Base-by-base conservation (phyloP, 345 rosid species). In the Brassica carinata region DNA sequence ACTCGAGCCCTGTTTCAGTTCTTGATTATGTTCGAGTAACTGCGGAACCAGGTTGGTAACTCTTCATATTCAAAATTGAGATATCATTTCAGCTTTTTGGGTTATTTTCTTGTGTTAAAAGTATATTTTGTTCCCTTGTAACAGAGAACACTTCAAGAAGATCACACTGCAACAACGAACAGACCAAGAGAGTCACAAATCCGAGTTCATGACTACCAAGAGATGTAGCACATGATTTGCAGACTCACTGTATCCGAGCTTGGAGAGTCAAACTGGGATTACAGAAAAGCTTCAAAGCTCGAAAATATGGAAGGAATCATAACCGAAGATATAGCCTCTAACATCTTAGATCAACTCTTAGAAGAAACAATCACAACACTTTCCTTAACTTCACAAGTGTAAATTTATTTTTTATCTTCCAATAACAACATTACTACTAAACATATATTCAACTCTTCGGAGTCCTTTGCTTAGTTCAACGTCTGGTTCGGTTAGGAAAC, bases 1-100 rank as follows among this genome's bases (percentile, higher is more conserved):
- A 89, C 64, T 87, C 85, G 5, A 94, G 97, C 85, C 96, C 96
- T 11, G 93, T 94, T 84, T 94, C 96, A 1, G 97, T 92, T 84
- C 92, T 92, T 82, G 97, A 87, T 80, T 87, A 85, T 67, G 84
- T 85, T 77, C 85, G 68, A 69, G 79, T 82, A 48, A 55, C 70
- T 64, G 77, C 85, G 8, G 18, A 40, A 75, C 76, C 87, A 81
- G 90, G 89, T 88, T 79, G 29, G 79, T 82, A 14, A 23, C 14
- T 75, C 6, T 69, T 64, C 61, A 74, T 34, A 75, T 64, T 67
- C 65, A 77, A 19, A 40, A 29, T 6, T n/a, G 45, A 15, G 19
- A 38, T 5, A 8, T 9, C 9, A 3, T 40, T 2, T 40, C 48
- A 40, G 48, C 14, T 10, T 40, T 64, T 40, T 40, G 48, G 48